Conservation (phyloP, 371 early-diverging fungal genomes). For the Chytridium lagenaria region DNA sequence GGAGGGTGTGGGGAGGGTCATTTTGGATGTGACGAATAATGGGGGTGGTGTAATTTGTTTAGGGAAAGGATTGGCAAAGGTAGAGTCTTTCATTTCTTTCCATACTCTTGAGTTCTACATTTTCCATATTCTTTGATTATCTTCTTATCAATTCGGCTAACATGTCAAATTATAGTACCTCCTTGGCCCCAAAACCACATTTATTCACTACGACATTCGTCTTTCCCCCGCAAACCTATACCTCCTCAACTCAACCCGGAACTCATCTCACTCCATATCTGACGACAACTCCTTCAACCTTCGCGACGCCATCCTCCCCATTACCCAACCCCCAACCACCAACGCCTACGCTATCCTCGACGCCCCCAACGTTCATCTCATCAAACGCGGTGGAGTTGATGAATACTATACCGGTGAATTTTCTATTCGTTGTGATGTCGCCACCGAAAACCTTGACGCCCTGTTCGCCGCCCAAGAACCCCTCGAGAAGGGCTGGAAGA, state of each 20-base stretch:
- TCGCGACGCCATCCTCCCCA: not conserved
- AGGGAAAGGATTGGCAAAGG: constrained; percentile 7
- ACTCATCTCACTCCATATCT: too few relatives aligned
- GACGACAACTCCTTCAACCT: not conserved
- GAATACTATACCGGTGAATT: not conserved
- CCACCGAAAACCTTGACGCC: too few relatives aligned
- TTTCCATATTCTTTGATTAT: too few relatives aligned
- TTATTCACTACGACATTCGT: not conserved
- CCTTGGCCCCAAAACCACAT: not conserved
- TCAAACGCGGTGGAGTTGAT: not conserved
- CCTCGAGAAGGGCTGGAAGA: not conserved
- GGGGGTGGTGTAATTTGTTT: not conserved
- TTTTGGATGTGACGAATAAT: not conserved
- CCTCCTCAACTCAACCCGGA: not conserved
- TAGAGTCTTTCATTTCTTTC: too few relatives aligned
- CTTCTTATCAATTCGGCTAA: too few relatives aligned
- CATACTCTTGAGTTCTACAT: too few relatives aligned
- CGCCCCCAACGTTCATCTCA: not conserved
- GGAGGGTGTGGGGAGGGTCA: not conserved
- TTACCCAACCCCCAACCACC: not conserved
- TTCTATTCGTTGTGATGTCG: not conserved
- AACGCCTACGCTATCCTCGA: not conserved
- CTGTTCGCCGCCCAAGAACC: not conserved
- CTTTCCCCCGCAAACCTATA: not conserved
- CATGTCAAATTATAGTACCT: too few relatives aligned